Base-by-base conservation (phyloP, 495 filamentous ascomycete species). In the Immersiella caudata region DNA sequence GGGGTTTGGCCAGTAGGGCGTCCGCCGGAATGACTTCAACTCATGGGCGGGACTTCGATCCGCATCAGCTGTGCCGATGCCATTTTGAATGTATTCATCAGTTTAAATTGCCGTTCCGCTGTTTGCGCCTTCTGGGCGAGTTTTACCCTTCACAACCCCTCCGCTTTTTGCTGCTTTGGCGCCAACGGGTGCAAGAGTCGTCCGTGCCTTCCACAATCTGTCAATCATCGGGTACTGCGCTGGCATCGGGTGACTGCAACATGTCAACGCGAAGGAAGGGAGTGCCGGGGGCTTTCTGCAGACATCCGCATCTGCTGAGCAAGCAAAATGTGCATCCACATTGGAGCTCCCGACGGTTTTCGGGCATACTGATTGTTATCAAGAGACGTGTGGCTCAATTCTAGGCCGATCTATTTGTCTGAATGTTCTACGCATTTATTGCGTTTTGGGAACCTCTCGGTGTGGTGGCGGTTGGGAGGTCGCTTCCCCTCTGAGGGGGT, bases 241-340 rank as follows among this genome's bases (percentile, higher is more conserved):
- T 62, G 60, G 60, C 33, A 21, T 50, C 60, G 60, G 60, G 60
- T 62, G 36, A 50, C 35, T 46, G 60, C 60, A 62, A 49, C 24
- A n/a, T 62, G 60, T 62, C 60, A 62, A 49, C 26, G 25, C 9
- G 14, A 26, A 60, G 57, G 24, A 60, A 29, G 16, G 40, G 16
- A 18, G 40, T 2, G 11, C 11, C 5, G 57, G 26, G 16, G n/a
- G 26, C 57, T 29, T 27, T 14, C 57, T 60, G 57, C 57, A 60
- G n/a, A 35, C 57, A 36, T n/a, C 57, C 57, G 57, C 57, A 18
- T n/a, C 57, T 26, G 57, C 26, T n/a, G 8, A 2, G 52, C 14
- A 55, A 55, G 8, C 20, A 11, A 22, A 55, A 55, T n/a, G n/a
- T n/a, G n/a, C n/a, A n/a, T n/a, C n/a, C 20, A 11, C 20, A 6